phyloP scores from a whole-genome alignment of 2,329 filamentous ascomycete species.

The Amauroascus verrucosus region DNA sequence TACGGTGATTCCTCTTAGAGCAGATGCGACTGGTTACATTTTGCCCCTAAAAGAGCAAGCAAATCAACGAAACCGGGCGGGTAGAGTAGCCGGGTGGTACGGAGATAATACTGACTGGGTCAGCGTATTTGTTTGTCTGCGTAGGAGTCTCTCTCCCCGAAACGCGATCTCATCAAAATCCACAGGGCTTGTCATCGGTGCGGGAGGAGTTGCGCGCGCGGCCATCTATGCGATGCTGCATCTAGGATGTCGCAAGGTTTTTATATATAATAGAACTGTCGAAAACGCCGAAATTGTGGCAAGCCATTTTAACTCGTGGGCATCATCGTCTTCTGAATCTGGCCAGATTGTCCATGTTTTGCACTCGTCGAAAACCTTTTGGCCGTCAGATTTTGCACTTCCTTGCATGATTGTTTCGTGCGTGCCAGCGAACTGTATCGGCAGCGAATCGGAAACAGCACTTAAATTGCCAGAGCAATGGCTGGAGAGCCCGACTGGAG shows the following conservation, averaged over 20 bases:
- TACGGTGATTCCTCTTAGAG: slow-evolving; percentile 60
- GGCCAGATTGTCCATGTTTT: slow-evolving; percentile 21
- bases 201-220: slow-evolving; percentile 42
- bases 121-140: slow-evolving; percentile 62
- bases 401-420: slow-evolving; percentile 32
- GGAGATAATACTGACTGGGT: slow-evolving; percentile 79
- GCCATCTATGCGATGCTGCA: slow-evolving; percentile 34
- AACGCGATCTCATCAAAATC: slow-evolving; percentile 50
- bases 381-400: slow-evolving; percentile 22
- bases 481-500: slow-evolving; percentile 32
- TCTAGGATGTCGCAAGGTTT: slow-evolving; percentile 31
- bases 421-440: slow-evolving; percentile 31
- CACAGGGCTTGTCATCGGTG: slow-evolving; percentile 52
- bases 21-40: slow-evolving; percentile 1
- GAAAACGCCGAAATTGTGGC: slow-evolving; percentile 29
- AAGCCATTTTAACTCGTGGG: slow-evolving; percentile 29
- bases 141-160: slow-evolving; percentile 61
- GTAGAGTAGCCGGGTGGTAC: slow-evolving; percentile 58
- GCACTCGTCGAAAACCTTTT: slow-evolving; percentile 18
- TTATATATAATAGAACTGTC: slow-evolving; percentile 30
- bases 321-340: not conserved
- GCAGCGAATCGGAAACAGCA: slow-evolving; percentile 23
- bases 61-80: slow-evolving; percentile 49
- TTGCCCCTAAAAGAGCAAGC: slow-evolving; percentile 3
- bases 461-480: slow-evolving; percentile 29